Base-by-base conservation (phyloP, 805 yeast genomes). In the Candida pseudoglaebosa region DNA sequence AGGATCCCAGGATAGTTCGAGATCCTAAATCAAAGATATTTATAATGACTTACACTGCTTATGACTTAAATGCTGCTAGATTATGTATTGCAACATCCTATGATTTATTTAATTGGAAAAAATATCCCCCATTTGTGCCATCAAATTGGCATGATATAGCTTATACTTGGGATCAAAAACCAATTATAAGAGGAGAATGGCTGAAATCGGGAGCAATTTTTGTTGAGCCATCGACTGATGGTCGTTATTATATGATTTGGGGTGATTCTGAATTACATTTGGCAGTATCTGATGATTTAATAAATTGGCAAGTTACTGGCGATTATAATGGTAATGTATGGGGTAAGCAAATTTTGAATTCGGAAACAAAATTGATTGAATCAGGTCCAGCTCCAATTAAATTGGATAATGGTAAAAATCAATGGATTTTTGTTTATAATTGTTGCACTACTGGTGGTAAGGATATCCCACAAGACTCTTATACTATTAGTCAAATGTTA, bases 311-410 rank as follows among this genome's bases (percentile, higher is more conserved):
- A 13, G 36, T 58, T 5, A 42, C 52, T 2, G 41, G 52, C 22
- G 43, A 48, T 21, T 47, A 51, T 34, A 46, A 45, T 26, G 29
- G 38, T 4, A 50, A 49, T 36, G 35, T 44, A 2, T 67, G 56
- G 44, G 52, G 72, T 5, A 50, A 39, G 5, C 63, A 63, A 4
- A 44, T 47, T 6, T 55, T 57, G 34, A 41, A 43, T 24, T 57
- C 62, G 57, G 68, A 67, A 40, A 52, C 56, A 40, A 59, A 57
- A 37, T 52, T 67, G 20, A 64, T 67, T 42, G 73, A 67, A 43
- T 57, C 67, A 1, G 73, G 73, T 1, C 65, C 71, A 0, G 68
- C 70, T 2, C 73, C 73, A 1, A 61, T 67, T 24, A 62, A 61
- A 43, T 36, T 67, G 30, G 54, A 56, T 30, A 52, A 52, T 30